phyloP scores from a whole-genome alignment of 2,329 filamentous ascomycete species.

The Fusarium azukiicola region DNA sequence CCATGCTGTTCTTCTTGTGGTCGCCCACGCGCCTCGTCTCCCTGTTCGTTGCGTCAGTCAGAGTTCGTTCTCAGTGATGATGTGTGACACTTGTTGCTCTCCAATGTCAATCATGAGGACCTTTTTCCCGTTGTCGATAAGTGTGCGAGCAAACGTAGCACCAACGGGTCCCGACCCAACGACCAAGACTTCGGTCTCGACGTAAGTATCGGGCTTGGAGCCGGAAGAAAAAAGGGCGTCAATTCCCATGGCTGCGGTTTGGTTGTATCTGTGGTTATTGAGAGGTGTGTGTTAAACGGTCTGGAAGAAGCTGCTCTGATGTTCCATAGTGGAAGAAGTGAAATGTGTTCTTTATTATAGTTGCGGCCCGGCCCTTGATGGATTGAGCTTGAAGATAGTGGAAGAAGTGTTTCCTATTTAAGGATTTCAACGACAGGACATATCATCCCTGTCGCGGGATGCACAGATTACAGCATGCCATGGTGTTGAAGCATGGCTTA shows the following conservation, averaged over 20 bases:
- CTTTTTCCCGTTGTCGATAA: slow-evolving; percentile 17
- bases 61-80: not conserved
- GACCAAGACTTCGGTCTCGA: slow-evolving; percentile 9
- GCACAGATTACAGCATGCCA: too few relatives aligned
- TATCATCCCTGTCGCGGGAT: too few relatives aligned
- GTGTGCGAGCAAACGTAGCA: slow-evolving; percentile 21
- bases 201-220: not conserved
- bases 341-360: too few relatives aligned
- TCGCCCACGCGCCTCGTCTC: slow-evolving; percentile 20
- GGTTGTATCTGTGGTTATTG: not conserved
- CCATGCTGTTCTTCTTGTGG: slow-evolving; percentile 32
- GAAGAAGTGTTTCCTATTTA: not conserved
- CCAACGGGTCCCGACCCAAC: slow-evolving; percentile 26
- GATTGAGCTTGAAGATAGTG: too few relatives aligned
- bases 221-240: not conserved
- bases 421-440: not conserved
- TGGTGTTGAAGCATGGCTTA: too few relatives aligned
- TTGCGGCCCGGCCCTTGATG: too few relatives aligned
- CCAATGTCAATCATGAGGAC: slow-evolving; percentile 27
- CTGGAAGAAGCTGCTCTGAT: not conserved
- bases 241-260: not conserved
- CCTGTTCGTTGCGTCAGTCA: not conserved
- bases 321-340: not conserved
- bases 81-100: not conserved
- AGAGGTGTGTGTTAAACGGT: not conserved